Evolutionary conservation across 2,329 filamentous ascomycete species (phyloP).

Genomic region (Exophiala sp.): DNA sequence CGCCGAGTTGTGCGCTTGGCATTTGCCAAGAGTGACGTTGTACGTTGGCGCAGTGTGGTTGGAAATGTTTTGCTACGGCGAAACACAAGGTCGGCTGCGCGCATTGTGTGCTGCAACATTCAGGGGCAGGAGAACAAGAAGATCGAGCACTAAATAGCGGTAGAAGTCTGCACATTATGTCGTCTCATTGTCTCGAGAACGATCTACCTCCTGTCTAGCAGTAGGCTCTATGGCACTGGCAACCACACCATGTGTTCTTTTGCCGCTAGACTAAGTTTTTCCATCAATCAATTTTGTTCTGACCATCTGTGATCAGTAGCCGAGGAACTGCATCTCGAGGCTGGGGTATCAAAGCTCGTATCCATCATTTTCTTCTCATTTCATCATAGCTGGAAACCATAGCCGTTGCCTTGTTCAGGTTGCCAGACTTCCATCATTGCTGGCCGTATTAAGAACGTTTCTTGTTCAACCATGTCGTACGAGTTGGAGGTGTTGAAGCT

Average conservation of each 20-base stretch:
- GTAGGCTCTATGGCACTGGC: not conserved
- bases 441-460: not conserved
- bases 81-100: not conserved
- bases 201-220: not conserved
- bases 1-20: conserved; percentile 2
- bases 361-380: not conserved
- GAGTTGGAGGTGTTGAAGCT: not conserved
- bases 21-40: conserved; percentile 5
- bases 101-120: not conserved
- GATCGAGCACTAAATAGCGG: too few relatives aligned
- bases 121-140: not conserved
- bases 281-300: not conserved
- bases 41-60: not conserved
- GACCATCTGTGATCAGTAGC: not conserved
- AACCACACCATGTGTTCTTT: not conserved
- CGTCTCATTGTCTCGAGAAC: not conserved
- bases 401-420: not conserved
- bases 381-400: not conserved
- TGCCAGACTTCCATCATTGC: not conserved
- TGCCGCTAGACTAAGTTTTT: not conserved
- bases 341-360: conserved; percentile 3
- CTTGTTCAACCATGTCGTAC: not conserved
- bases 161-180: not conserved
- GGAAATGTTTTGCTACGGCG: conserved; percentile 2
- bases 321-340: not conserved